Base-by-base conservation (phyloP, 768 basidiomycete species). In the Hygrophorus pudorinus region DNA sequence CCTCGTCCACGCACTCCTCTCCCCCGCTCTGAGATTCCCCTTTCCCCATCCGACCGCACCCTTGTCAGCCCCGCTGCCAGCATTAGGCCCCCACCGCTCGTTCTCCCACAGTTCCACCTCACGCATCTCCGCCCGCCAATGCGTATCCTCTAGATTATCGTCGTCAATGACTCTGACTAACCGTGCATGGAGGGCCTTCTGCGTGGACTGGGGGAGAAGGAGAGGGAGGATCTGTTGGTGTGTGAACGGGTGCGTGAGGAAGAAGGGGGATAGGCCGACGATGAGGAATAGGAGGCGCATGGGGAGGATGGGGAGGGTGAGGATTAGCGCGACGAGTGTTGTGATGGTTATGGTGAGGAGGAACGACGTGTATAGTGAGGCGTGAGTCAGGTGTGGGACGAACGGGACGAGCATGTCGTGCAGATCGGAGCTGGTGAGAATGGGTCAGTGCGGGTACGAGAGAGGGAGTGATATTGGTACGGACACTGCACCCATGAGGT, bases 401-500 rank as follows among this genome's bases (percentile, higher is more conserved):
- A 82, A 57, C 50, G 78, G 68, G 42, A 69, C 61, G 11, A 74
- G 50, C 1, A 69, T 48, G 44, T 81, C 78, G 40, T 83, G 66
- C 0, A 62, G 53, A 51, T 89, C 87, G 6, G 83, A 73, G 2
- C 85, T 87, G 46, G 8, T 13, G 3, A 14, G 9, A 18, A 16
- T n/a, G 28, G n/a, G 45, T 28, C 17, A 46, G 30, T 37, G 3
- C 18, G n/a, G 18, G 20, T n/a, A n/a, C n/a, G 5, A 20, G 34
- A 4, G 18, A 17, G 24, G 7, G 13, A 10, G 20, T 24, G 9
- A 28, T n/a, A 16, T 53, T 7, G 29, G 43, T 35, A 64, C 85
- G 51, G 61, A 90, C 85, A 81, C 64, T 5, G 73, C 64, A 5
- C 88, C 89, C 89, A 93, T 92, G 24, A 93, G 73, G 51, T 93